Evolutionary conservation across 148 eudicot genomes (phyloP), one percentile per base, ranked within the genome.

Genomic region (Arbutus unedo): DNA sequence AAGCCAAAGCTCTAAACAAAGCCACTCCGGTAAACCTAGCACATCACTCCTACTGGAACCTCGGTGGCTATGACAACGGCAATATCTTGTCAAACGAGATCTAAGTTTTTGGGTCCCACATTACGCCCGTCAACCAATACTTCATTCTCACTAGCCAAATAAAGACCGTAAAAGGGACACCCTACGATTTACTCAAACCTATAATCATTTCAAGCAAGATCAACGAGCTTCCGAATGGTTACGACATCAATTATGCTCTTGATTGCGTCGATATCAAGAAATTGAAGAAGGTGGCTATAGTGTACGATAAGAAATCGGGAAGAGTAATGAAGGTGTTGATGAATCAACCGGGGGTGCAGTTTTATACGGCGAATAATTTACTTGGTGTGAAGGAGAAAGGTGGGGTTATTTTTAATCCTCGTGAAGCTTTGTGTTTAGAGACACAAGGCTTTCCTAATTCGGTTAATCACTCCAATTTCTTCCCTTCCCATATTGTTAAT

Each of bases 11-110:
- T 2, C 25, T 87, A 41, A 91, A 90, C 90, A 95, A 93, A 86
- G 87, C 98, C 67, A 95, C 98, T 3, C 98, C 98, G 3, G 90
- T 95, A 6, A 95, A 92, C 82, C 88, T 95, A 18, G 98, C 98
- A 3, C 92, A 91, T 54, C 98, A 95, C 79, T 83, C 90, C 31
- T 95, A 95, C 81, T 95, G 98, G 98, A 95, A 95, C 88, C 92
- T 95, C 0, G 93, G 93, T 41, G 96, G 96, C 50, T 93, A 93
- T 25, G 84, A 78, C 80, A 86, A 86, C 9, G 97, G 98, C n/a
- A 67, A 81, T 81, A 90, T 95, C 60, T 87, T 95, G 3, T 89
- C 90, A 3, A 81, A 93, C 43, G 81, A 85, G 66, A 83, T 93
- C 56, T 92, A 93, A 59, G 86, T 95, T 53, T 89, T 89, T 7